A percentile compares a stretch with the other conserved stretches of the same genome.
Evolutionary conservation across 768 basidiomycete genomes (phyloP).

Genomic region (Pisolithus sp.): DNA sequence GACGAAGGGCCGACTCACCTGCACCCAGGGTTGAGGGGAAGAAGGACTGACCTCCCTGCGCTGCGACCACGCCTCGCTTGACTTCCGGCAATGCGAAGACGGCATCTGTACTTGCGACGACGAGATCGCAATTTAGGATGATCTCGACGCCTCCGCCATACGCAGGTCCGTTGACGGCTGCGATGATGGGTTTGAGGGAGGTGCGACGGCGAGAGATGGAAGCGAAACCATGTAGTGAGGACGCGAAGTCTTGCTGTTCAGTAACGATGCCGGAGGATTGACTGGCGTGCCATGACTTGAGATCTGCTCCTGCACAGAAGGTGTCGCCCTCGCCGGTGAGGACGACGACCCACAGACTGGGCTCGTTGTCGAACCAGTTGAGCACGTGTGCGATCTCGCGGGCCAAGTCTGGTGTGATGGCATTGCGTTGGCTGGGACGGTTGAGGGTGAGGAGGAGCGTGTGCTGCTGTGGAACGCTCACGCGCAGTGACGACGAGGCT

Average conservation of each 20-base stretch:
- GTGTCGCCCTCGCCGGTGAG: constrained; percentile 66
- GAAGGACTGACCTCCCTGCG: constrained; percentile 54
- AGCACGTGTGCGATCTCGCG: constrained; percentile 46
- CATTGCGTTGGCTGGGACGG: constrained; percentile 66
- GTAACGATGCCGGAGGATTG: constrained; percentile 38
- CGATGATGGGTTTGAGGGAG: constrained; percentile 68
- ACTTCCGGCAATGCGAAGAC: constrained; percentile 75
- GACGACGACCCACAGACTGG: constrained; percentile 68
- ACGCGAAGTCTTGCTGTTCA: constrained; percentile 38
- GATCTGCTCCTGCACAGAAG: constrained; percentile 79
- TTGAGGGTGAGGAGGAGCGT: constrained; percentile 55
- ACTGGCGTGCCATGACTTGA: constrained; percentile 59
- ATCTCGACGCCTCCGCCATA: constrained; percentile 65
- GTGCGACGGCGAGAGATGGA: constrained; percentile 60
- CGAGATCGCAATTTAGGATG: constrained; percentile 71
- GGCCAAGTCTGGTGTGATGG: constrained; percentile 58
- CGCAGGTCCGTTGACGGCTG: constrained; percentile 72
- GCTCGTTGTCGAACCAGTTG: constrained; percentile 71
- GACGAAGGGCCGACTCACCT: background rate
- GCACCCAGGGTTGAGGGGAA: background rate
- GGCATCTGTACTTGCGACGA: constrained; percentile 60
- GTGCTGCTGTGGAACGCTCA: constrained; percentile 43
- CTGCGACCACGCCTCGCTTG: constrained; percentile 67
- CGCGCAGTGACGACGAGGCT: constrained; percentile 32
- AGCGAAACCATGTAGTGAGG: constrained; percentile 57